Percentiles rank a stretch among this genome's conserved stretches.
These are phyloP conservation scores for Blastobotrys attinorum DNA, from an alignment of 805 yeast genomes.

Conservation along the genomic window DNA sequence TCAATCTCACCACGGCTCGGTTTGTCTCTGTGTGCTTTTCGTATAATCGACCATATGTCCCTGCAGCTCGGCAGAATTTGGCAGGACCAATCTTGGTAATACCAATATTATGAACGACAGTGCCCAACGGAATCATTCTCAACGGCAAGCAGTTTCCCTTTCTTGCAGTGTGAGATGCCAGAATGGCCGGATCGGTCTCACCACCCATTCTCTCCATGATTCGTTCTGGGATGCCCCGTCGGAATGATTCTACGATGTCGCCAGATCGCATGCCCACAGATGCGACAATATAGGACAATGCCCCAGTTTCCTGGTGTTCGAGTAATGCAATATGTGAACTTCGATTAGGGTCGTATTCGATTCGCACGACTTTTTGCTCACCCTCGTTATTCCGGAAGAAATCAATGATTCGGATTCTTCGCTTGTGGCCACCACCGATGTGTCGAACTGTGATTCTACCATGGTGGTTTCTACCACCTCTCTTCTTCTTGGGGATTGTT, in stretches of 20 bases:
- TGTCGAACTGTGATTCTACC: constrained; percentile 90
- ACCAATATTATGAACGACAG: constrained; percentile 83
- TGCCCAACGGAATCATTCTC: constrained; percentile 89
- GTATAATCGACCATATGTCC: constrained; percentile 82
- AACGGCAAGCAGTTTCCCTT: constrained; percentile 94
- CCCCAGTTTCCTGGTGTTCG: constrained; percentile 52
- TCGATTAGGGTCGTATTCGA: constrained; percentile 94
- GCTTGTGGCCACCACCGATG: constrained; percentile 94
- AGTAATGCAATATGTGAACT: constrained; percentile 87
- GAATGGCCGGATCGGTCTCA: constrained; percentile 80
- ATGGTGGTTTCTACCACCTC: constrained; percentile 82
- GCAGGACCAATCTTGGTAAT: constrained; percentile 70
- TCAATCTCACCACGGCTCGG: constrained; percentile 71
- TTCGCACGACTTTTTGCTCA: constrained; percentile 69
- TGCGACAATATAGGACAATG: constrained; percentile 76
- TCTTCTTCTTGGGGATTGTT: constrained; percentile 62
- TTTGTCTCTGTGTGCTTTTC: constrained; percentile 65
- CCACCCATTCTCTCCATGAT: constrained; percentile 83
- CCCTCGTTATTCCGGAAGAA: constrained; percentile 61
- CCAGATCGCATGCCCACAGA: constrained; percentile 91
- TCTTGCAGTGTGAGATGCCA: constrained; percentile 78
- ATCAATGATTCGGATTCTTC: constrained; percentile 79
- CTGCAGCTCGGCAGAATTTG: constrained; percentile 88
- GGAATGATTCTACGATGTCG: constrained; percentile 80
- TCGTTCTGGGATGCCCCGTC: constrained; percentile 76